Conservation (phyloP, 306 rosid genomes). For the Geum urbanum region DNA sequence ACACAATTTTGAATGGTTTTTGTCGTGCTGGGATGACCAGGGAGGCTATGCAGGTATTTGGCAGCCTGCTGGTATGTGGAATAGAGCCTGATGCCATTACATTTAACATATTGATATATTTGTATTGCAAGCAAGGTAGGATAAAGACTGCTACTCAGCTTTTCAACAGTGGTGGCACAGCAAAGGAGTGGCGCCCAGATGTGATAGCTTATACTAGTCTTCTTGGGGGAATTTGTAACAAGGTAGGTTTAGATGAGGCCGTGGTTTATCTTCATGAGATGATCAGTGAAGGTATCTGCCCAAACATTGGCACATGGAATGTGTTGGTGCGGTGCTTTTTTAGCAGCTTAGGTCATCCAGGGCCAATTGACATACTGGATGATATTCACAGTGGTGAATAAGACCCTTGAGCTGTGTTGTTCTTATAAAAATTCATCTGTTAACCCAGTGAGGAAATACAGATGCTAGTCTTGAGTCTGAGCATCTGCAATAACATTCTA, state of each 20-base stretch:
- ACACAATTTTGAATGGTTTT: slow-evolving; percentile 70
- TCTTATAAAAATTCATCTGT: slow-evolving; percentile 1
- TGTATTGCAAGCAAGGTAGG: slow-evolving; percentile 62
- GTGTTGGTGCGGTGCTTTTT: slow-evolving; percentile 65
- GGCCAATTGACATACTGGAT: slow-evolving; percentile 70
- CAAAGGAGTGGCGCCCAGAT: slow-evolving; percentile 60
- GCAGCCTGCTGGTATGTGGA: slow-evolving; percentile 65
- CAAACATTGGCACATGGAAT: slow-evolving; percentile 68
- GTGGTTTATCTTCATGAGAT: slow-evolving; percentile 56
- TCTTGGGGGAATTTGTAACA: slow-evolving; percentile 64
- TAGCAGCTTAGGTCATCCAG: slow-evolving; percentile 67
- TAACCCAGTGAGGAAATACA: neutral
- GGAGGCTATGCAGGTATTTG: slow-evolving; percentile 52
- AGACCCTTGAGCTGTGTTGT: slow-evolving; percentile 7
- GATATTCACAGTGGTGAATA: slow-evolving; percentile 47
- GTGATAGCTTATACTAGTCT: slow-evolving; percentile 60
- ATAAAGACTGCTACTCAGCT: slow-evolving; percentile 49
- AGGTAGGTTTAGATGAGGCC: slow-evolving; percentile 63
- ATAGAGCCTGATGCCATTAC: slow-evolving; percentile 54
- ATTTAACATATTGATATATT: slow-evolving; percentile 45
- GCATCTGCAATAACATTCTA: neutral
- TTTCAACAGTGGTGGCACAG: slow-evolving; percentile 40
- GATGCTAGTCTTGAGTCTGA: neutral
- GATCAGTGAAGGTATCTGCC: slow-evolving; percentile 53
- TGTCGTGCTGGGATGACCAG: slow-evolving; percentile 50